These are phyloP conservation scores for Apium graveolens DNA, from an alignment of 129 eudicot genomes.

Conservation along the genomic window DNA sequence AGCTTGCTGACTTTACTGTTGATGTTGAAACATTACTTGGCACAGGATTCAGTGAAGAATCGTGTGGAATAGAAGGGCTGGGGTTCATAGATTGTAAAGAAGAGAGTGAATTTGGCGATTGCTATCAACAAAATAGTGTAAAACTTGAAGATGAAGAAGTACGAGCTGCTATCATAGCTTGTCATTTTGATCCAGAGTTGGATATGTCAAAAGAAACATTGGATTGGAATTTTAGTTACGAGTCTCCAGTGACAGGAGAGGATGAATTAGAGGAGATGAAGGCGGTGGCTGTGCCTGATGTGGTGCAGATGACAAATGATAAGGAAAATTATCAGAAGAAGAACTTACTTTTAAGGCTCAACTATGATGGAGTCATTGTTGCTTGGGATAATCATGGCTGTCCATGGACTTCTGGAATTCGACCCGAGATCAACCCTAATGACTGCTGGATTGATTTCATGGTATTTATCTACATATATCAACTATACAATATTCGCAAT, in stretches of 20 bases:
- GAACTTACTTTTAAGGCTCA: slow-evolving; percentile 38
- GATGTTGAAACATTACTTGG: slow-evolving; percentile 72
- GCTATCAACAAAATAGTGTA: slow-evolving; percentile 30
- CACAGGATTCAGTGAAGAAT: slow-evolving; percentile 33
- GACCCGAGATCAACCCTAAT: slow-evolving; percentile 51
- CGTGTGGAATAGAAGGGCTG: slow-evolving; percentile 34
- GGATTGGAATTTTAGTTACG: slow-evolving; percentile 54
- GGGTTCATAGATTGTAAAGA: slow-evolving; percentile 26
- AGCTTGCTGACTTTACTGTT: slow-evolving; percentile 58
- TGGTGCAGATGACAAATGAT: slow-evolving; percentile 14
- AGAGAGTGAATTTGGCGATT: slow-evolving; percentile 19
- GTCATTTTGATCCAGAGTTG: slow-evolving; percentile 37
- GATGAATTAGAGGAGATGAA: slow-evolving; percentile 34
- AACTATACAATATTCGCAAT: too few species aligned
- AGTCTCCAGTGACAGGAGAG: slow-evolving; percentile 25
- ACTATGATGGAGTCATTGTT: slow-evolving; percentile 57
- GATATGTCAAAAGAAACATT: slow-evolving; percentile 38
- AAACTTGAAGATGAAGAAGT: slow-evolving; percentile 56
- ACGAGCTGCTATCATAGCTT: slow-evolving; percentile 35
- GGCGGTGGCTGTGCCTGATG: not conserved
- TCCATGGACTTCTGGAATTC: slow-evolving; percentile 73
- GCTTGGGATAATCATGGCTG: slow-evolving; percentile 79
- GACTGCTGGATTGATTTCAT: slow-evolving; percentile 55
- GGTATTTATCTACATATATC: slow-evolving; percentile 19
- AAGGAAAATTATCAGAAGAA: slow-evolving; percentile 13